phyloP scores from a whole-genome alignment of 371 early-diverging fungal species.

The Spiromyces aspiralis region DNA sequence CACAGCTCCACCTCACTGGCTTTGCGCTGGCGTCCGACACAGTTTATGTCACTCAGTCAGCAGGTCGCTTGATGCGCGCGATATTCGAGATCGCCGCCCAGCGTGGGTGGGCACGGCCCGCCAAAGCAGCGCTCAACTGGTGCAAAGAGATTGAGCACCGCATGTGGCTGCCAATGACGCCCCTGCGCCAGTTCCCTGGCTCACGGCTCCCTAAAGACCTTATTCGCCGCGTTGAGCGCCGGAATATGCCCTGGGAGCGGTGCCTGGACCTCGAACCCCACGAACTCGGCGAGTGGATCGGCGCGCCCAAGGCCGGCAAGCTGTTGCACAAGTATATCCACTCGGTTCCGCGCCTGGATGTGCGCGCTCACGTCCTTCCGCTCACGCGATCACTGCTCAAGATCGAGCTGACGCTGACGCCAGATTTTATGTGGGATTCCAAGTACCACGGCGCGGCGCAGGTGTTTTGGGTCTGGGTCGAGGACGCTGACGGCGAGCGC shows the following conservation, averaged over 20 bases:
- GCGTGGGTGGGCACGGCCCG: constrained; percentile 89
- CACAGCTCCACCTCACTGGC: constrained; percentile 76
- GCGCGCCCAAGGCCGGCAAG: constrained; percentile 74
- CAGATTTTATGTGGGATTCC: constrained; percentile 88
- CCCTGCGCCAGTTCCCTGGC: constrained; percentile 55
- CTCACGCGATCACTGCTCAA: constrained; percentile 76
- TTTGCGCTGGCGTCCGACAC: constrained; percentile 92
- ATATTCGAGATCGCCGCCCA: constrained; percentile 90
- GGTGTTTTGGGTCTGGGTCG: constrained; percentile 85
- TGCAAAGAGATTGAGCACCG: constrained; percentile 90
- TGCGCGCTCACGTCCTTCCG: constrained; percentile 82
- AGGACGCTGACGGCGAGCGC: constrained; percentile 81
- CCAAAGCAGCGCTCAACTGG: constrained; percentile 65
- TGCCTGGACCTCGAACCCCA: constrained; percentile 78
- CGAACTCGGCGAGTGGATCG: constrained; percentile 84
- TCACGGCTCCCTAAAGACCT: constrained; percentile 58
- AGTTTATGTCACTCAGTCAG: constrained; percentile 93
- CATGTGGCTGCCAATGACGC: constrained; percentile 87
- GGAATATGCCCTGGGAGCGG: constrained; percentile 88
- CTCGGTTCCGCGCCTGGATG: constrained; percentile 79
- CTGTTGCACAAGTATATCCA: constrained; percentile 73
- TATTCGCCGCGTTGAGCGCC: constrained; percentile 75
- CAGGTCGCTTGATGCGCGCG: constrained; percentile 84
- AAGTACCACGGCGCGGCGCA: constrained; percentile 71
- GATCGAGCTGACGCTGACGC: constrained; percentile 78